Percentiles rank a stretch among this genome's conserved stretches.
These are phyloP conservation scores for Brasenia schreberi DNA, from an alignment of 164 flowering plant species.

Conservation along the genomic window DNA sequence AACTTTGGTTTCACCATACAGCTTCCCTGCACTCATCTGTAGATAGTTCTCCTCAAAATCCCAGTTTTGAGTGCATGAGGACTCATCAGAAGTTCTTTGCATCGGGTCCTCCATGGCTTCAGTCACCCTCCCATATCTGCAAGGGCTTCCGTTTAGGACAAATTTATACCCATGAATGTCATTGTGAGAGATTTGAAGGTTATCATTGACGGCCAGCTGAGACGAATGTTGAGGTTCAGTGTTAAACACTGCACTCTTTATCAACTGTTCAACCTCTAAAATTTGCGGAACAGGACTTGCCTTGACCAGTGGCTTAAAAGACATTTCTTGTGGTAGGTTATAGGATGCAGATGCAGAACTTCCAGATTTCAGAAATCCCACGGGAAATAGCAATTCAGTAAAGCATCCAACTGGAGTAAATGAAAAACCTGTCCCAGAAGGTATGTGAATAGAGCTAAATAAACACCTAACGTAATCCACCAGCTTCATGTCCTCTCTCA, in stretches of 20 bases:
- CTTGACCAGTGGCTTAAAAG: background rate
- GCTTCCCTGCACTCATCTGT: background rate
- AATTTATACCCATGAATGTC: background rate
- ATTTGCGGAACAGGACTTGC: background rate
- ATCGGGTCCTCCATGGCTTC: background rate
- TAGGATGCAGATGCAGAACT: background rate
- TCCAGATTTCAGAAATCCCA: background rate
- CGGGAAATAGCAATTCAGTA: background rate
- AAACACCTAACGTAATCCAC: slow-evolving; percentile 23
- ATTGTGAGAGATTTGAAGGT: background rate
- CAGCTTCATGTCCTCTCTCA: slow-evolving; percentile 33
- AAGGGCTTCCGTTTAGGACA: background rate
- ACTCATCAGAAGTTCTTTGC: background rate
- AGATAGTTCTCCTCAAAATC: background rate
- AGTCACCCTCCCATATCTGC: background rate
- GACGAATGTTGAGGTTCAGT: background rate
- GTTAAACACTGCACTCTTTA: background rate
- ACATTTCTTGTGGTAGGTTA: background rate
- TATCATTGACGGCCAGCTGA: background rate
- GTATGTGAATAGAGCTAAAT: background rate
- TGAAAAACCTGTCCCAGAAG: background rate
- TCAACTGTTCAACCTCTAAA: background rate
- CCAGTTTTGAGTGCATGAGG: background rate
- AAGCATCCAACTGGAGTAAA: background rate
- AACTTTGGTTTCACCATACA: background rate